Base-by-base conservation (phyloP, 805 yeast genomes). In the Helenozyma rhizophorensis region DNA sequence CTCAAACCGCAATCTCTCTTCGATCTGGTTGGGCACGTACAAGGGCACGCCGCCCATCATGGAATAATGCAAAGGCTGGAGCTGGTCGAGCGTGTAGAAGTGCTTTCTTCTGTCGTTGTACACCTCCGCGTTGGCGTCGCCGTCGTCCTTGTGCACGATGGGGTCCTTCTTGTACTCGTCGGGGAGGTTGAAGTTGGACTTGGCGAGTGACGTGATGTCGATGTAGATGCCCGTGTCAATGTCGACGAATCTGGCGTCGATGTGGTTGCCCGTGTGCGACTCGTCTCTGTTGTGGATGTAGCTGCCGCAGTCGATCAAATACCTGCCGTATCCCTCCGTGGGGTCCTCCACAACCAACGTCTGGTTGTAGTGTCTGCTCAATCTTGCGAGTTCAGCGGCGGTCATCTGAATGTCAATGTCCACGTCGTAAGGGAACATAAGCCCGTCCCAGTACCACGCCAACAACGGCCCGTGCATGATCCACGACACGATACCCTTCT, bases 41-140 rank as follows among this genome's bases (percentile, higher is more conserved):
- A 39, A 33, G 3, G 54, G 53, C 7, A 41, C 47, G 1, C 53
- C 50, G 6, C 40, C 39, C 31, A 50, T 23, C 47, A 40, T 37
- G 6, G 45, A 24, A 27, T 47, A 45, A n/a, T 32, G 42, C 21
- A 50, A 35, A 4, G 54, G 54, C 33, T 34, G 45, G 14, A 47
- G 28, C 21, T 48, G 48, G 8, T 37, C 35, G 14, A 39, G 30
- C 11, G 43, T 42, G 28, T 45, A 47, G 32, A 44, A 45, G 23
- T 47, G 50, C 24, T 36, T 39, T 14, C 47, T 34, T 22, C 51
- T 40, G 30, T 45, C 50, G 24, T 43, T 47, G 41, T 40, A 47
- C 6, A 43, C 42, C 28, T 38, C 39, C 2, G 37, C 45, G 5
- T 25, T 14, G 2, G 33, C 34, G 14, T 43, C 43, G 19, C 33